These are phyloP conservation scores for Cucumis melo DNA, from an alignment of 306 rosid genomes.

Conservation along the genomic window DNA sequence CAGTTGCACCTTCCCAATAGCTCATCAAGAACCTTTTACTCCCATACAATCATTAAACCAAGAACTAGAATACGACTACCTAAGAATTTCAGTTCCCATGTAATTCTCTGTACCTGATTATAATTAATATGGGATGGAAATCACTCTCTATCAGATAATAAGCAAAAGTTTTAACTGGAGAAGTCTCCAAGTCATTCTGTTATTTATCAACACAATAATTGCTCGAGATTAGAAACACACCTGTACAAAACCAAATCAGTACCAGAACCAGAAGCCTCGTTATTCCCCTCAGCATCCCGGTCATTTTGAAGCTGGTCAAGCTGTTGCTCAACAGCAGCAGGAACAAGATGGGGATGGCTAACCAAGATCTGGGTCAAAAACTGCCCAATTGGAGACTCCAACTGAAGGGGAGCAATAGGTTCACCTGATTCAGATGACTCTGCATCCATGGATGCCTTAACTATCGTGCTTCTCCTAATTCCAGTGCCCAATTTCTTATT, in stretches of 20 bases:
- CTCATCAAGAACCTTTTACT: background rate
- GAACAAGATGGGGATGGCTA: constrained; percentile 89
- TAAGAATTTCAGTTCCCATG: background rate
- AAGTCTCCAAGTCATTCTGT: background rate
- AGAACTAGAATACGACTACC: background rate
- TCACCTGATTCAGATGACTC: constrained; percentile 34
- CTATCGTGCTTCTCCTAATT: constrained; percentile 34
- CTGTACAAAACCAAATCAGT: constrained; percentile 78
- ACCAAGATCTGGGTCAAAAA: constrained; percentile 65
- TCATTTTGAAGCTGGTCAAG: constrained; percentile 81
- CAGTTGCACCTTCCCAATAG: background rate
- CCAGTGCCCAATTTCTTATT: constrained; percentile 21
- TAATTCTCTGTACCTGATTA: background rate
- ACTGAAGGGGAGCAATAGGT: constrained; percentile 70
- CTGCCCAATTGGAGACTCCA: constrained; percentile 90
- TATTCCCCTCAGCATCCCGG: constrained; percentile 55
- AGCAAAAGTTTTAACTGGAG: background rate
- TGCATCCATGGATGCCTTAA: constrained; percentile 26
- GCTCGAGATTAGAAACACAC: constrained; percentile 18
- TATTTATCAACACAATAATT: background rate
- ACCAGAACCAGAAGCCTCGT: constrained; percentile 40
- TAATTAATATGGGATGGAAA: background rate
- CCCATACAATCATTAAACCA: background rate
- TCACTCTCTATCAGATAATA: background rate
- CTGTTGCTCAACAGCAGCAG: constrained; percentile 91